Conservation (phyloP, 305 asterid species). For the Euphrasia arctica region DNA sequence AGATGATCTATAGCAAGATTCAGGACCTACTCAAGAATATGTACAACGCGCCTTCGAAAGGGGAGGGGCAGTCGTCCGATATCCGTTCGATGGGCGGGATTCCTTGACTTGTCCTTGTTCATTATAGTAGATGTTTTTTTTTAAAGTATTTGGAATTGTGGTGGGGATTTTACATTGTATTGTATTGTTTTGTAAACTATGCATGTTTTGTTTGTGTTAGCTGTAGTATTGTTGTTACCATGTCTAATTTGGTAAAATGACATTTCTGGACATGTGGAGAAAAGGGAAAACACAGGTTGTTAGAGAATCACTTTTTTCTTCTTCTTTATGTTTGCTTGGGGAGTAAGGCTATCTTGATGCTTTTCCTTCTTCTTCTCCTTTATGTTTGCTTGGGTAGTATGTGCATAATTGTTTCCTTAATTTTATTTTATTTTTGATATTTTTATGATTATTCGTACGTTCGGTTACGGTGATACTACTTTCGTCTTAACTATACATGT, state of each 20-base stretch:
- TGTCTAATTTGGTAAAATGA: background rate
- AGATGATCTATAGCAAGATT: conserved; percentile 53
- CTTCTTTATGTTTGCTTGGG: conserved; percentile 31
- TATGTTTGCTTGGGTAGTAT: conserved; percentile 29
- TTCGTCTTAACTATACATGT: too few species aligned
- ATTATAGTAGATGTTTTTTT: conserved; percentile 20
- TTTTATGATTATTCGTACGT: too few species aligned
- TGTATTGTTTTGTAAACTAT: background rate
- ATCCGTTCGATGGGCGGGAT: conserved; percentile 32
- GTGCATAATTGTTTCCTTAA: background rate
- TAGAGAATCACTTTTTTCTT: conserved; percentile 26
- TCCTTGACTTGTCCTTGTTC: conserved; percentile 24
- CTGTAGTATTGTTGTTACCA: background rate
- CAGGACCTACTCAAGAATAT: conserved; percentile 68
- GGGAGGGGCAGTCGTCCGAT: conserved; percentile 33
- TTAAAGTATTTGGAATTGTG: conserved; percentile 17
- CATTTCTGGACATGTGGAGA: conserved; percentile 17
- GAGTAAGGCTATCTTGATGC: conserved; percentile 27
- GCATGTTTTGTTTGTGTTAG: background rate
- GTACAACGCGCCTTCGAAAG: conserved; percentile 41
- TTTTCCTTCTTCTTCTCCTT: conserved; percentile 24
- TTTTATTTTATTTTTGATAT: too few species aligned
- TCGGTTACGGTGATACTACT: too few species aligned
- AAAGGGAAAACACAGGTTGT: conserved; percentile 19
- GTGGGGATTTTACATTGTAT: background rate